These are phyloP conservation scores for Leccinum aurantiacum DNA, from an alignment of 768 basidiomycete genomes.

Conservation along the genomic window DNA sequence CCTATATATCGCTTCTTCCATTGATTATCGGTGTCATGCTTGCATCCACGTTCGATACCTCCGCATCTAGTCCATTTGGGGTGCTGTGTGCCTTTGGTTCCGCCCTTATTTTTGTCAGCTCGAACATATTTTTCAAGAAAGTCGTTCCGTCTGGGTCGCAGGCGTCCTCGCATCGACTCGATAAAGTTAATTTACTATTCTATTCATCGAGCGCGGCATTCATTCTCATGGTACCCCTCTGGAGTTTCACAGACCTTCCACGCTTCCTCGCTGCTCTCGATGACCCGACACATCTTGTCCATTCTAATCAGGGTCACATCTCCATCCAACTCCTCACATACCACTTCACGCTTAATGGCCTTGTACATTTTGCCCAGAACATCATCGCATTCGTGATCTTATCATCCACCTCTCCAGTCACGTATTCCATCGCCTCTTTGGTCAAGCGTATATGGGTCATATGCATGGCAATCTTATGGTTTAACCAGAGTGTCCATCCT, in stretches of 20 bases:
- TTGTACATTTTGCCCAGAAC: slow-evolving; percentile 95
- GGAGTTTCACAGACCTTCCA: slow-evolving; percentile 86
- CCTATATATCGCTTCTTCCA: slow-evolving; percentile 92
- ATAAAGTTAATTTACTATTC: slow-evolving; percentile 94
- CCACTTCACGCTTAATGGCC: slow-evolving; percentile 91
- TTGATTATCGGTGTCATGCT: slow-evolving; percentile 97
- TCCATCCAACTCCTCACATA: slow-evolving; percentile 65
- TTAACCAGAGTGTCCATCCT: slow-evolving; percentile 80
- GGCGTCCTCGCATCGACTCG: slow-evolving; percentile 70
- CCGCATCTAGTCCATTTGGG: slow-evolving; percentile 81
- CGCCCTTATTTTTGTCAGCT: slow-evolving; percentile 93
- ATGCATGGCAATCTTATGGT: slow-evolving; percentile 97
- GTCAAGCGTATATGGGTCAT: slow-evolving; percentile 98
- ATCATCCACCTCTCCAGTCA: slow-evolving; percentile 94
- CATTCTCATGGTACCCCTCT: slow-evolving; percentile 93
- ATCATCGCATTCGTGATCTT: slow-evolving; percentile 97
- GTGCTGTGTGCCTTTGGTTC: slow-evolving; percentile 96
- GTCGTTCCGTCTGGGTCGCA: slow-evolving; percentile 74
- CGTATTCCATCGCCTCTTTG: slow-evolving; percentile 97
- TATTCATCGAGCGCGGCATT: slow-evolving; percentile 96
- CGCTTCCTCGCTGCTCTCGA: slow-evolving; percentile 50
- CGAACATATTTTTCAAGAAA: slow-evolving; percentile 99
- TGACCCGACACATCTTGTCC: slow-evolving; percentile 43
- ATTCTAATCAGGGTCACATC: slow-evolving; percentile 46
- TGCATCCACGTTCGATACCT: slow-evolving; percentile 91